Conservation (phyloP, 805 yeast species). For the Ogataea trehaloabstinens region DNA sequence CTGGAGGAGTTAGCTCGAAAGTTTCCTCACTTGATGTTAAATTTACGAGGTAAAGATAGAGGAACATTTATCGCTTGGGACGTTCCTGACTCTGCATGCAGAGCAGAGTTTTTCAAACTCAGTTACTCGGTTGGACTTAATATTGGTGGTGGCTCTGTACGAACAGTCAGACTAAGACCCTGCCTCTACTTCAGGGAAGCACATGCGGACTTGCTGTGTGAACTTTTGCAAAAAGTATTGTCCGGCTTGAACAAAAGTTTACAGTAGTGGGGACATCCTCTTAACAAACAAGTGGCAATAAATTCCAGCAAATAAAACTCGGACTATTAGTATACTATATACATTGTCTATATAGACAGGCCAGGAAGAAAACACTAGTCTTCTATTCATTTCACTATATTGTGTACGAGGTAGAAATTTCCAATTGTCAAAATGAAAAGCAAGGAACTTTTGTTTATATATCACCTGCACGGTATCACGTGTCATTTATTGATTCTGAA, state of each 20-base stretch:
- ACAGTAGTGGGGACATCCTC: background rate
- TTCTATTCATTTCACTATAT: no score
- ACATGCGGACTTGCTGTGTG: conserved; percentile 69
- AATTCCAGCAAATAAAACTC: no score
- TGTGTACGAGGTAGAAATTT: no score
- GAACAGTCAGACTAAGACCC: conserved; percentile 79
- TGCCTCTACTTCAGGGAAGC: conserved; percentile 72
- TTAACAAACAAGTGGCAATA: no score
- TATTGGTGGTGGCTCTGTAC: conserved; percentile 82
- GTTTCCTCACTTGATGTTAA: conserved; percentile 50
- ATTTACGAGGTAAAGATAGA: conserved; percentile 70
- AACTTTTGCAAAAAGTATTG: conserved; percentile 36
- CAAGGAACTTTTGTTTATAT: no score
- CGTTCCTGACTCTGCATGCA: conserved; percentile 46
- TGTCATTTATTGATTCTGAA: no score
- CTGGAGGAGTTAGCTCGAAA: conserved; percentile 50
- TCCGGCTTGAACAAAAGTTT: background rate
- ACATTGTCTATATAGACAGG: no score
- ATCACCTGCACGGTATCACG: no score
- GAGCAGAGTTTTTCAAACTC: conserved; percentile 60
- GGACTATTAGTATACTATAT: no score
- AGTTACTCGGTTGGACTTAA: conserved; percentile 68
- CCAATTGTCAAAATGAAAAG: no score
- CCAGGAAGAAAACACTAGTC: no score
- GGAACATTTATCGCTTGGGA: conserved; percentile 88